Base-by-base conservation (phyloP, 139 green algal species). In the Medakamo hakoo region DNA sequence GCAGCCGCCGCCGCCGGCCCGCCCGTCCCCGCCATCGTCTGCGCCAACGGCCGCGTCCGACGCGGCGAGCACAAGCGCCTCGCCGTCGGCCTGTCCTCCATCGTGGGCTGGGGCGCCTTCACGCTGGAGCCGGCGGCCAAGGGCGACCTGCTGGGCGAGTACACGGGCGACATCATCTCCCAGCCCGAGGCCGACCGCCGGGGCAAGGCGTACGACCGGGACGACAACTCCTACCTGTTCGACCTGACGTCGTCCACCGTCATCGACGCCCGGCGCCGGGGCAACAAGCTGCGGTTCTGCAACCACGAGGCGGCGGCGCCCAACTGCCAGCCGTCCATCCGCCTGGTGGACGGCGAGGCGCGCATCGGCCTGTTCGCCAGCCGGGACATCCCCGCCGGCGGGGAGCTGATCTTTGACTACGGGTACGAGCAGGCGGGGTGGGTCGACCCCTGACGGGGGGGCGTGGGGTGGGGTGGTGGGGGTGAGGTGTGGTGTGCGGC, bases 191-290 rank as follows among this genome's bases (percentile, higher is more conserved):
- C 90, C 1, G 91, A 97, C 64, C 63, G 84, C 32, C 79, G 90
- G 0, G 90, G 90, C 19, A 88, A 80, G 57, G 76, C 86, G 22
- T 97, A 97, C 63, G 90, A 91, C 71, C 69, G 71, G 3, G 73
- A 82, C 27, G 81, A 95, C 77, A 80, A 73, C 65, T 81, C 73
- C n/a, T 97, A 96, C 79, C 81, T 97, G 24, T 97, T 97, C 75
- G 80, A 91, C 73, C 76, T 95, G 31, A 94, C 94, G 57, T 27
- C 18, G 4, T 56, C 89, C 59, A 90, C 74, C 72, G 86, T 95
- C 59, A 71, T 96, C 30, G 89, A 96, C 52, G 89, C 89, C 2
- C 73, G 72, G 24, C 63, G 73, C 23, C 58, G 67, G 21, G 90
- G 90, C 59, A 94, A 95, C 81, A 95, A 94, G 76, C 78, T 97